These are phyloP conservation scores for Fusarium scirpi DNA, from an alignment of 2,329 filamentous ascomycete genomes.

Conservation along the genomic window DNA sequence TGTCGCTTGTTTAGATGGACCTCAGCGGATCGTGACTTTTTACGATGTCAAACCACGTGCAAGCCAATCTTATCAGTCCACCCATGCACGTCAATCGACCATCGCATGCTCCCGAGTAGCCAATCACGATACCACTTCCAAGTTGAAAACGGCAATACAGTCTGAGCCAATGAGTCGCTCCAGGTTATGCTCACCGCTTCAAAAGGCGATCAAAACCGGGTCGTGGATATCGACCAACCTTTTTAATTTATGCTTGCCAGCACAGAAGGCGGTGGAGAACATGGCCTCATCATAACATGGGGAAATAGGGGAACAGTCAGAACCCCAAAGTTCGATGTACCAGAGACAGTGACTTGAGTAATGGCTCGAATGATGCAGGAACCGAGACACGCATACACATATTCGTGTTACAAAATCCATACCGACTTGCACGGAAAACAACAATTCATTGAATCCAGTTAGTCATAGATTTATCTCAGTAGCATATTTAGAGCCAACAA, in stretches of 20 bases:
- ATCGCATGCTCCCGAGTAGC: constrained; percentile 24
- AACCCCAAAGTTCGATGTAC: not conserved
- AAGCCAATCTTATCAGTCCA: constrained; percentile 1
- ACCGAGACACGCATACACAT: constrained; percentile 16
- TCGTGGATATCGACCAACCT: constrained; percentile 1
- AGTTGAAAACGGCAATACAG: constrained; percentile 43
- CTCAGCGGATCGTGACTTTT: constrained; percentile 19
- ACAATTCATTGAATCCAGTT: not conserved
- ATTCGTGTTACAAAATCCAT: not conserved
- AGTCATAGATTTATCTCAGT: not conserved
- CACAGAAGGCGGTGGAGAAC: constrained; percentile 31
- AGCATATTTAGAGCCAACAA: constrained; percentile 15
- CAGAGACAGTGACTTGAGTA: not conserved
- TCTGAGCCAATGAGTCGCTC: constrained; percentile 2
- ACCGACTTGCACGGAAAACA: not conserved
- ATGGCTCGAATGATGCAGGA: constrained; percentile 15
- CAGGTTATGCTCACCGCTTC: constrained; percentile 34
- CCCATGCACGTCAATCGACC: constrained; percentile 31
- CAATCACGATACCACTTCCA: constrained; percentile 32
- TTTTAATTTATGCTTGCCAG: constrained; percentile 9
- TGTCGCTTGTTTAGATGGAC: constrained; percentile 5
- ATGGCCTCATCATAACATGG: constrained; percentile 31
- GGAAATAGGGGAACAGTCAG: not conserved
- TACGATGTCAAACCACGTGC: constrained; percentile 15
- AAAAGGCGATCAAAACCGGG: constrained; percentile 12